Base-by-base conservation (phyloP, 805 yeast genomes). In the Barnettozyma salicaria region DNA sequence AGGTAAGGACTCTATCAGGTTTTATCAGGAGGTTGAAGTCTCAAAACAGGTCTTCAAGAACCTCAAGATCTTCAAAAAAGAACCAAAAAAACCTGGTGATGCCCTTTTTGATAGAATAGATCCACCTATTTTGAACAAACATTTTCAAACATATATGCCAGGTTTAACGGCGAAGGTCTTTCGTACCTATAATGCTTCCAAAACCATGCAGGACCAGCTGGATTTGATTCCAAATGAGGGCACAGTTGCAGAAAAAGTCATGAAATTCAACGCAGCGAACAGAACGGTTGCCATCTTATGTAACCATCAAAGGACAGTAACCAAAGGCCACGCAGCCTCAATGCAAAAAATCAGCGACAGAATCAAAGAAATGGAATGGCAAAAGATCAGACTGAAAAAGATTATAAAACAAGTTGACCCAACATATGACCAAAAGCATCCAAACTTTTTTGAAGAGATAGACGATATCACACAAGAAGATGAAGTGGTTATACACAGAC, bases 111-210 rank as follows among this genome's bases (percentile, higher is more conserved):
- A 89, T 61, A 71, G 97, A 47, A 71, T 90, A 31, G 90, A 82
- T 51, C 97, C 97, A 7, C 63, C 83, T 1, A 64, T 81, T 25
- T 68, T 89, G 53, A 89, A 89, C 67, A 84, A 80, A 58, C 89
- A 87, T 57, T 74, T 89, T 53, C 96, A 88, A 55, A 78, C 73
- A 41, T 88, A 89, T 60, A 81, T 89, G 92, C 78, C 83, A 18
- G 97, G 97, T 0, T 69, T 89, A 46, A 88, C 97, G 0, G 97
- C 97, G 5, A 89, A 89, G 60, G 97, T 89, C 16, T 90, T 89
- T 70, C 94, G 97, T 78, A 89, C 97, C 1, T 89, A 85, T 56
- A 89, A 89, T 63, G 97, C 97, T 1, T 85, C 96, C 2, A 84
- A 85, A 59, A 88, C 96, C 2, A 90, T 89, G 97, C 97, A 89